Conservation (phyloP, 352 stramenopile genomes). For the Phytopythium cucurbitacearum region DNA sequence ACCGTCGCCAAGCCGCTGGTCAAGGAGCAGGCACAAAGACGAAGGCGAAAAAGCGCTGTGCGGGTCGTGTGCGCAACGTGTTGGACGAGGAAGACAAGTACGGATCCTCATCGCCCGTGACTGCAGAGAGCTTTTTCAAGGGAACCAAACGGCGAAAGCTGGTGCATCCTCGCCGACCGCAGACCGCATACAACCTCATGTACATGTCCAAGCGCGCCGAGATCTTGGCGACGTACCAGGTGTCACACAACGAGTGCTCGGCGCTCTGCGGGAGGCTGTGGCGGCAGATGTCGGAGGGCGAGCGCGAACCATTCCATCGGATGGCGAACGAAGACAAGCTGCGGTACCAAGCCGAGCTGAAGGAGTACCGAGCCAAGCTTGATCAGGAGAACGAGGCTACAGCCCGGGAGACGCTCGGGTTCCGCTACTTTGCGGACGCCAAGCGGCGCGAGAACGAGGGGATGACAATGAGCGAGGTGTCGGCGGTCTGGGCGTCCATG, state of each 20-base stretch:
- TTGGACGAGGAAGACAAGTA: too few species aligned
- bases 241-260: conserved; percentile 65
- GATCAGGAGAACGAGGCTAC: conserved; percentile 10
- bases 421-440: conserved; percentile 27
- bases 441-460: conserved; percentile 24
- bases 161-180: conserved; percentile 20
- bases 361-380: conserved; percentile 15
- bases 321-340: conserved; percentile 52
- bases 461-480: conserved; percentile 20
- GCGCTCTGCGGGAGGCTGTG: conserved; percentile 52
- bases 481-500: conserved; percentile 29
- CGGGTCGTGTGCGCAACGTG: too few species aligned
- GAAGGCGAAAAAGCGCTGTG: conserved; percentile 5
- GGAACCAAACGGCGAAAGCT: conserved; percentile 22
- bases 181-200: conserved; percentile 64
- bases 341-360: conserved; percentile 38
- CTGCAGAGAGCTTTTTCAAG: not conserved
- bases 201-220: conserved; percentile 53
- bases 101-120: too few species aligned
- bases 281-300: conserved; percentile 48
- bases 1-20: not conserved
- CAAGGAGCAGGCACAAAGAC: conserved; percentile 1
- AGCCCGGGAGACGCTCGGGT: conserved; percentile 19
- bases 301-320: conserved; percentile 43
- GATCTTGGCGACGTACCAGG: conserved; percentile 46